Evolutionary conservation across 2,329 filamentous ascomycete species (phyloP), one percentile per base, ranked within the genome.

Genomic region (Colletotrichum sojae): DNA sequence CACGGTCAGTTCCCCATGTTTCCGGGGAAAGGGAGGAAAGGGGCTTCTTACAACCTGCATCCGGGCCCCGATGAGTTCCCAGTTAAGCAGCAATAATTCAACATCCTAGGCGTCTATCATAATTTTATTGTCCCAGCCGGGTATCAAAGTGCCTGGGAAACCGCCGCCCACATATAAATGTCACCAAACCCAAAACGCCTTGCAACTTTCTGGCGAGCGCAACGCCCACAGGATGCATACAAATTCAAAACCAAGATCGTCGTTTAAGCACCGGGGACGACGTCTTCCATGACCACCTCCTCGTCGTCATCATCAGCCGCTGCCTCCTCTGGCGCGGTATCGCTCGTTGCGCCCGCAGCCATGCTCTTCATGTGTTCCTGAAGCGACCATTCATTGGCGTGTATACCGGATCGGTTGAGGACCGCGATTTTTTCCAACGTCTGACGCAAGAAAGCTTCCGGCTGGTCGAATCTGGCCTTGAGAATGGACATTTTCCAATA

Each of bases 371-470:
- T 56, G 31, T 94, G 91, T 2, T 88, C 85, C 78, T 92, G 94
- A 66, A 98, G 82, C 73, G 91, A 91, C 90, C 94, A 98, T 73
- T 92, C 91, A 78, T 94, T 95, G 59, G 93, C 92, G 77, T 97
- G 97, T 3, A 90, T 88, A 27, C 95, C 95, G 54, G 90, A 91
- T 79, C 94, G 93, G 78, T 97, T 91, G 70, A 97, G 83, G 20
- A 92, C 89, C 0, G 94, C 95, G 69, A 98, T 89, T 76, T 94
- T 90, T 71, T 95, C 92, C 73, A 99, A 83, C 1, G 91, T 92
- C 77, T 96, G 90, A 63, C 95, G 94, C 71, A 99, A 88, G 79
- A 95, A 98, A n/a, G 92, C 91, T 78, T 98, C 96, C 1, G 96
- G 96, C 81, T 99, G 96, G 69, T 91, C 89, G 46, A 97, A 88